phyloP scores from a whole-genome alignment of 1,284 basidiomycete species.

The Ceratobasidium sp. region DNA sequence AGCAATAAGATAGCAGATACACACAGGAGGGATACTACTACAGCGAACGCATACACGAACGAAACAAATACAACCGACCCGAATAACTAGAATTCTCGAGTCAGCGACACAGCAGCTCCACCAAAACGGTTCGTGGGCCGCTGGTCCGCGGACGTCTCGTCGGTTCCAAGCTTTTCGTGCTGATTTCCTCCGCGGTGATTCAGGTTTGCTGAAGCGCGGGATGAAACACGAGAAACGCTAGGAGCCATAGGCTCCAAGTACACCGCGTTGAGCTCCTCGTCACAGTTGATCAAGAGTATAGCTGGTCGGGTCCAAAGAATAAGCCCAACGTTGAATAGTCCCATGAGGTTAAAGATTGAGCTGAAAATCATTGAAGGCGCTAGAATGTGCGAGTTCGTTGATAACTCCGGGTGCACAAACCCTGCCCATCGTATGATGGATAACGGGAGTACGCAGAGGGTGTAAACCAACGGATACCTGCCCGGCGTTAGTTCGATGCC shows the following conservation, averaged over 20 bases:
- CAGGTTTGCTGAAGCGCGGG: not conserved
- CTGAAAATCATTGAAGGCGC: conserved; percentile 33
- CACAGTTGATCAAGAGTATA: conserved; percentile 18
- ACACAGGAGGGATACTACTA: too few relatives aligned
- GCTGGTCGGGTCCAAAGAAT: conserved; percentile 18
- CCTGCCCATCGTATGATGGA: conserved; percentile 40
- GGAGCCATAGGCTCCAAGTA: not conserved
- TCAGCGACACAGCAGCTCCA: not conserved
- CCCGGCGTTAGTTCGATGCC: not conserved
- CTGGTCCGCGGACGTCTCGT: not conserved
- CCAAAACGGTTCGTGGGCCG: conserved; percentile 5
- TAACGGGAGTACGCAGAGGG: conserved; percentile 18
- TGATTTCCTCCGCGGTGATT: not conserved
- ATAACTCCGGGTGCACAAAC: conserved; percentile 10
- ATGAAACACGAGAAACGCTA: not conserved
- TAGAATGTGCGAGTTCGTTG: not conserved
- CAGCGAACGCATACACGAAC: not conserved
- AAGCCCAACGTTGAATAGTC: conserved; percentile 17
- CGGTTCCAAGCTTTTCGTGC: not conserved
- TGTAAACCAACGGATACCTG: conserved; percentile 36
- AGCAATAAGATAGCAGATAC: too few relatives aligned
- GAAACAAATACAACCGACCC: not conserved
- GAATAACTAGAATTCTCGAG: not conserved
- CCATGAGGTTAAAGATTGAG: conserved; percentile 32
- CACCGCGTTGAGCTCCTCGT: not conserved